Base-by-base conservation (phyloP, 139 green algal genomes). In the Tetratostichococcus sp. region DNA sequence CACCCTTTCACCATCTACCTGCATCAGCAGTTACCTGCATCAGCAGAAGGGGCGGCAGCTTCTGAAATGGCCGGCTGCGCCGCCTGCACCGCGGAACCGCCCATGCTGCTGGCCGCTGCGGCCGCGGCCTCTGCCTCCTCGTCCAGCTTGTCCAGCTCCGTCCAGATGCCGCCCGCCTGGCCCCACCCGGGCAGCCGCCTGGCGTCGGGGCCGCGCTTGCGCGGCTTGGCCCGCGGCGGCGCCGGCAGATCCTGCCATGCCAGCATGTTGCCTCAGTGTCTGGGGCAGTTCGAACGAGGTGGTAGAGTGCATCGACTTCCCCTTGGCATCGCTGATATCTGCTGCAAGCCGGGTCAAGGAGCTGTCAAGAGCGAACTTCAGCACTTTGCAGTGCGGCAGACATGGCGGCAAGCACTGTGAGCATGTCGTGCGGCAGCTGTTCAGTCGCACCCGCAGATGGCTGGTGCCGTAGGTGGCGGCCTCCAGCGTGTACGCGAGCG, bases 111-210 rank as follows among this genome's bases (percentile, higher is more conserved):
- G 30, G 74, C 65, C 35, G 73, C 80, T 35, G 79, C 75, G 4
- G 76, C 81, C 43, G 84, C 83, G 35, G 79, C 84, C n/a, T 80
- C 68, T 71, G 88, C 85, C 30, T 88, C 84, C 26, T 91, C 86
- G 19, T 87, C 82, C 50, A 90, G 78, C 32, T 83, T 79, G 70
- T 97, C 92, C 71, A 97, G 77, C 30, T 85, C 88, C 30, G 80
- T 77, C 92, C 92, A 97, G 65, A 93, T 87, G 1, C 74, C 82
- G 26, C 84, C 84, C 71, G 84, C 79, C 1, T 84, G 75, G 43
- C 92, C 92, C 92, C 92, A 97, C 11, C 92, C 92, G n/a, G 92
- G 92, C 67, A 97, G 78, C 43, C 71, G 17, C 17, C 79, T 80
- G 59, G 32, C 19, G 28, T 77, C 73, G 30, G 42, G n/a, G 23